Base-by-base conservation (phyloP, 2,329 filamentous ascomycete species). In the Alternaria longipes region DNA sequence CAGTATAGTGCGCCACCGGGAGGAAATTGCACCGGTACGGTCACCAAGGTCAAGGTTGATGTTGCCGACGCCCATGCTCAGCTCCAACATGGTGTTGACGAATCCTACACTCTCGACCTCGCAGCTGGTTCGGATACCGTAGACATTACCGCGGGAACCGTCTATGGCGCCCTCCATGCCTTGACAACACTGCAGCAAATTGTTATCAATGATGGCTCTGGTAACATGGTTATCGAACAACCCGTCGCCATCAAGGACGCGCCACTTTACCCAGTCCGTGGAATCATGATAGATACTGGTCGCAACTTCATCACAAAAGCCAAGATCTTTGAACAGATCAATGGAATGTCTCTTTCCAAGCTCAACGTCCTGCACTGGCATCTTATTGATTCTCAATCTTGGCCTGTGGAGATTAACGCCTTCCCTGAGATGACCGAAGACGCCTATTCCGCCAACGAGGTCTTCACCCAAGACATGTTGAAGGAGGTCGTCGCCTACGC, bases 291-390 rank as follows among this genome's bases (percentile, higher is more conserved):
- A 11, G 85, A 87, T 60, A 81, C 81, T 2, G 84, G 82, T 8
- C 84, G 85, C 50, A 87, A 87, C 72, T 87, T 82, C 70, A 81
- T 86, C 59, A 81, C 81, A 32, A 69, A 83, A 34, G 65, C 66
- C 59, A 87, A 86, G 75, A 83, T 86, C 62, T 68, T 79, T 16
- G 85, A 87, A 73, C 85, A 87, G 68, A 80, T 87, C 56, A 81
- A 86, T 57, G 85, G 81, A 57, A 82, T 87, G 80, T 79, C 84
- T 8, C 78, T 86, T 47, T 82, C 85, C 56, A 87, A 87, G 76
- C 78, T 87, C 63, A 87, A 87, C 62, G 79, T 86, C 16, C 76
- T 87, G 38, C 85, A 87, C 70, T 87, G 85, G 84, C 85, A 87
- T 74, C 73, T 87, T 61, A 79, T 83, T 32, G 85, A 87, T 68